Base-by-base conservation (phyloP, 1,139 yeast genomes). In the Candida tunisiensis region DNA sequence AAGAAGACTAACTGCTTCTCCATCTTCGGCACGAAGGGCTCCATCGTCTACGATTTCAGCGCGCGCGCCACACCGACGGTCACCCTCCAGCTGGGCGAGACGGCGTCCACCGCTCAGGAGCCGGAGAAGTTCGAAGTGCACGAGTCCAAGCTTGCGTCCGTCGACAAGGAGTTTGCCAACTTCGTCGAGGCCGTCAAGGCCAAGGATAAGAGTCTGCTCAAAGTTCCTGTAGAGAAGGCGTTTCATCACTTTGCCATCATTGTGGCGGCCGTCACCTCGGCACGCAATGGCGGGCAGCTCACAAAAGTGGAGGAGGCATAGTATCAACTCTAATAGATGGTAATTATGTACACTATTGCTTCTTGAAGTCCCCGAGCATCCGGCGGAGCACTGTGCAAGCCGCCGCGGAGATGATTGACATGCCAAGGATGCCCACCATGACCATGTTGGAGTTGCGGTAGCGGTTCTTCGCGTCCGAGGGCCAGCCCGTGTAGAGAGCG, bases 171-270 rank as follows among this genome's bases (percentile, higher is more conserved):
- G 53, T 79, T 83, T 42, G 58, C 60, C 38, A 74, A 77, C 51
- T 72, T 83, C 44, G 72, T 70, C 32, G 70, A 74, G 30, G 83
- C 92, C 11, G 71, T 82, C 15, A 41, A 43, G 10, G 56, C 64
- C 31, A 69, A 72, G 35, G 82, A 80, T 49, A 77, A 75, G 53
- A 48, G 61, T 2, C 39, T 64, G 31, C 53, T 79, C 28, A 55
- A 53, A 23, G 67, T 73, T 21, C 61, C 72, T 11, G 92, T 93
- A 14, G 72, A 67, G 36, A 64, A 60, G 35, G 83, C 92, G 8
- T 83, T 77, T 70, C 94, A 83, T 52, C 95, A 85, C 50, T 69
- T 83, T 51, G 93, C 94, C 7, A 67, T 80, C 40, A 69, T 85
- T 33, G 91, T 69, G 30, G 95, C 94, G 23, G 78, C 80, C 35